phyloP scores from a whole-genome alignment of 495 filamentous ascomycete genomes.

The Clohesyomyces aquaticus region DNA sequence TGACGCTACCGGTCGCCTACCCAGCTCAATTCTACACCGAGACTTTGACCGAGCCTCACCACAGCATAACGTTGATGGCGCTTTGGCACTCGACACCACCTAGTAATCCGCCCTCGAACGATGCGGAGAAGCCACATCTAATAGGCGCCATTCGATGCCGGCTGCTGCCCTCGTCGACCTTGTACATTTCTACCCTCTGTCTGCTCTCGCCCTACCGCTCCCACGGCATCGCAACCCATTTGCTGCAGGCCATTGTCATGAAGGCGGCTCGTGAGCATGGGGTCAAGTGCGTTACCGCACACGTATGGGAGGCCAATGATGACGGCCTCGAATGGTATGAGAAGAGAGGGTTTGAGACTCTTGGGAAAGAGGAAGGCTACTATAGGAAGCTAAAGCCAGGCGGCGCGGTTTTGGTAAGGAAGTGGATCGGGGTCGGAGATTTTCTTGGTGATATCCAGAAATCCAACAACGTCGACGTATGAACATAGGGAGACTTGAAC shows the following conservation, averaged over 20 bases:
- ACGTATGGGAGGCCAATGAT: conserved; percentile 91
- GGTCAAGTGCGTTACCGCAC: conserved; percentile 71
- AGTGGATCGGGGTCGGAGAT: conserved; percentile 50
- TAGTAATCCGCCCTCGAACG: conserved; percentile 35
- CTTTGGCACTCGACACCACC: conserved; percentile 60
- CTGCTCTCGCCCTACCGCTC: conserved; percentile 81
- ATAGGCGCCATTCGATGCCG: conserved; percentile 77
- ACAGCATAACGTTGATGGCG: conserved; percentile 77
- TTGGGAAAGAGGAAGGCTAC: conserved; percentile 67
- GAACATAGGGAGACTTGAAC: background rate
- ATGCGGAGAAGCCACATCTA: conserved; percentile 31
- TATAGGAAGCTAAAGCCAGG: conserved; percentile 82
- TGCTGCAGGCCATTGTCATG: conserved; percentile 63
- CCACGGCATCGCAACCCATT: conserved; percentile 74
- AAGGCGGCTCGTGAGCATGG: conserved; percentile 50
- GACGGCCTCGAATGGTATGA: conserved; percentile 87
- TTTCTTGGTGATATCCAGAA: conserved; percentile 23
- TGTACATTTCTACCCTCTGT: conserved; percentile 89
- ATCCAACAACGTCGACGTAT: background rate
- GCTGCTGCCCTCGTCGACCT: conserved; percentile 59
- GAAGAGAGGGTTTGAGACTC: conserved; percentile 72
- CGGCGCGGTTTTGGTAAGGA: conserved; percentile 74
- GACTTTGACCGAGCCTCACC: conserved; percentile 67
- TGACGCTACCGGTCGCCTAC: conserved; percentile 87
- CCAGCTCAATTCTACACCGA: conserved; percentile 83